Conservation (phyloP, 2,329 filamentous ascomycete species). For the Westerdykella aurantiaca region DNA sequence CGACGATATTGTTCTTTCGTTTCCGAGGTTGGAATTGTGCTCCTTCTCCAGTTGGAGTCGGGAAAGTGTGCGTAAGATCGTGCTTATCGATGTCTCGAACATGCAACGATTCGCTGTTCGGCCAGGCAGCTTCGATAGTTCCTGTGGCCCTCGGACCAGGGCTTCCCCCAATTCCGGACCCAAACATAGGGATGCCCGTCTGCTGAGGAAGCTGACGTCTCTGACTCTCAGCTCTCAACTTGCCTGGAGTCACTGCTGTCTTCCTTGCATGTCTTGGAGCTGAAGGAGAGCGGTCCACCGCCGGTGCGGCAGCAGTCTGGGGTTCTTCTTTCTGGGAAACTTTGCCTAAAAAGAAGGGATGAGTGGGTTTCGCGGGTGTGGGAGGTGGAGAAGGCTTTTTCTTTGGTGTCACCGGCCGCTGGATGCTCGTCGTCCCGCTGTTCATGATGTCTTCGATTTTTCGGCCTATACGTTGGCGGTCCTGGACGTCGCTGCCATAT, state of each 20-base stretch:
- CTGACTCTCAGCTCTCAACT: constrained; percentile 35
- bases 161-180: constrained; percentile 12
- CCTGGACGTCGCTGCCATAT: constrained; percentile 52
- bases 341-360: constrained; percentile 67
- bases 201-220: constrained; percentile 12
- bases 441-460: constrained; percentile 60
- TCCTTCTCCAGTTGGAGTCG: background rate
- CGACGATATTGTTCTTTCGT: constrained; percentile 36
- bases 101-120: constrained; percentile 53
- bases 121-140: constrained; percentile 64
- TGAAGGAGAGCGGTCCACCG: constrained; percentile 11
- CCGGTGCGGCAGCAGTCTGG: constrained; percentile 9
- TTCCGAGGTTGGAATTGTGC: constrained; percentile 17
- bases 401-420: constrained; percentile 14
- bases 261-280: constrained; percentile 27
- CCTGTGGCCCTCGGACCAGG: constrained; percentile 57
- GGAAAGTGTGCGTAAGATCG: background rate
- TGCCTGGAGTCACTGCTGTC: constrained; percentile 45
- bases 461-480: constrained; percentile 48
- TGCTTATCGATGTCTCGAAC: constrained; percentile 15
- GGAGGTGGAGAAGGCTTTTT: constrained; percentile 23
- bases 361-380: constrained; percentile 45
- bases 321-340: constrained; percentile 22
- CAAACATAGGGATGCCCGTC: constrained; percentile 14
- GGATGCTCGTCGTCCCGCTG: constrained; percentile 21